phyloP scores from a whole-genome alignment of 2,329 filamentous ascomycete species.

The Claviceps paspali region DNA sequence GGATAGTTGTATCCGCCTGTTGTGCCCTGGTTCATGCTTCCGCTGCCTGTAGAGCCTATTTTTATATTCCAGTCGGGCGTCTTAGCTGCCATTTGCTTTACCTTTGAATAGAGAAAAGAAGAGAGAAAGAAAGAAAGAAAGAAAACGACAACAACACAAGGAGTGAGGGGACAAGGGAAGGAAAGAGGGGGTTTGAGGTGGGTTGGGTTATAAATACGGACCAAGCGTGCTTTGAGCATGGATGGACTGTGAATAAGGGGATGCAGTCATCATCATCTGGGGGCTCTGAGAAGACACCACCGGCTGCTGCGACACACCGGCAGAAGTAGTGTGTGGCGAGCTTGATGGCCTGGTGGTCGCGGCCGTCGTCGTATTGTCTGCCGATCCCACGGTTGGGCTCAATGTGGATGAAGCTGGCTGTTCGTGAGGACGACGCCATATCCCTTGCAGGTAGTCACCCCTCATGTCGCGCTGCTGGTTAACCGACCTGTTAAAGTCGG shows the following conservation, averaged over 20 bases:
- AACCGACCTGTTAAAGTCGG: slow-evolving; percentile 78
- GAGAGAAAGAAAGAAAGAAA: no score
- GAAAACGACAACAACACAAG: not conserved
- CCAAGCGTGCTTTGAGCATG: slow-evolving; percentile 57
- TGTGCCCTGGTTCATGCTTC: slow-evolving; percentile 33
- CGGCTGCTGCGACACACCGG: slow-evolving; percentile 39
- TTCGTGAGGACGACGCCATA: slow-evolving; percentile 76
- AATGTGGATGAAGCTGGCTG: slow-evolving; percentile 39
- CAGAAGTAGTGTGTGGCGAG: slow-evolving; percentile 41
- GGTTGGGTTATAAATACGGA: slow-evolving; percentile 55
- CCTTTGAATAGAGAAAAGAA: no score
- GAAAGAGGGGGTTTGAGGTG: slow-evolving; percentile 29
- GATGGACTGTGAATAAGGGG: slow-evolving; percentile 54
- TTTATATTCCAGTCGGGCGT: not conserved
- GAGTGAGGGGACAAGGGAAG: slow-evolving; percentile 15
- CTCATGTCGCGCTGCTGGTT: slow-evolving; percentile 69
- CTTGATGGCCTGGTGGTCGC: slow-evolving; percentile 38
- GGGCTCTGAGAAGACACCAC: slow-evolving; percentile 47
- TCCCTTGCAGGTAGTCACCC: slow-evolving; percentile 60
- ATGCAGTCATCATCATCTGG: slow-evolving; percentile 50
- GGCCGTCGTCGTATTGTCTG: slow-evolving; percentile 26
- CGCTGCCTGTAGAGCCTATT: slow-evolving; percentile 35
- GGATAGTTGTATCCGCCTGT: slow-evolving; percentile 52
- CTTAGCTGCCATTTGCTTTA: slow-evolving; percentile 1
- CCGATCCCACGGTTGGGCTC: slow-evolving; percentile 29